A percentile compares a stretch with the other conserved stretches of the same genome.
Evolutionary conservation across 2,329 filamentous ascomycete species (phyloP).

Genomic region (Biscogniauxia mediterranea): DNA sequence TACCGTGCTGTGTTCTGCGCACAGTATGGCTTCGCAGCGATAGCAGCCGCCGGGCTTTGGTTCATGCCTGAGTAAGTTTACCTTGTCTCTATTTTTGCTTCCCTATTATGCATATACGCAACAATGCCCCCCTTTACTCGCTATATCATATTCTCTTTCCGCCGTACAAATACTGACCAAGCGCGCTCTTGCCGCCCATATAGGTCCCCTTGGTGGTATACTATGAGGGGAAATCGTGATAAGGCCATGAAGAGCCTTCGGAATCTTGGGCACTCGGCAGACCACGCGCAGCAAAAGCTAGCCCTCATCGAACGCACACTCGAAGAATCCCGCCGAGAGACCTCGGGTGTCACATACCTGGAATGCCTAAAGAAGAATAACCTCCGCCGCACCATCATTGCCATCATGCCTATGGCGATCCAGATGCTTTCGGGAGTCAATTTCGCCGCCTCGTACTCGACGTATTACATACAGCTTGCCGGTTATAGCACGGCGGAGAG

Average conservation of each 20-base stretch:
- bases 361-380: neutral
- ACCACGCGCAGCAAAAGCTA: neutral
- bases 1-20: neutral
- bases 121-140: neutral
- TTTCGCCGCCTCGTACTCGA: neutral
- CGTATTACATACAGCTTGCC: neutral
- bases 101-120: neutral
- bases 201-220: neutral
- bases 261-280: neutral
- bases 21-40: neutral
- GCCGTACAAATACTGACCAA: neutral
- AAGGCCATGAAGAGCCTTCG: neutral
- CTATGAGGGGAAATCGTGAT: neutral
- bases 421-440: neutral
- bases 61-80: neutral
- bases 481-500: neutral
- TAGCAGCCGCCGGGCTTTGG: neutral
- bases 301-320: neutral
- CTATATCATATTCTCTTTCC: neutral
- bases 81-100: neutral
- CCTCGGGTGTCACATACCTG: neutral
- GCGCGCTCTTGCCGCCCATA: neutral
- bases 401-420: neutral
- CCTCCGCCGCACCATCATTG: neutral
- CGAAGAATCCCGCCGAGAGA: neutral